Evolutionary conservation across 75 land plant genomes (phyloP).

Genomic region (Pinus taeda): DNA sequence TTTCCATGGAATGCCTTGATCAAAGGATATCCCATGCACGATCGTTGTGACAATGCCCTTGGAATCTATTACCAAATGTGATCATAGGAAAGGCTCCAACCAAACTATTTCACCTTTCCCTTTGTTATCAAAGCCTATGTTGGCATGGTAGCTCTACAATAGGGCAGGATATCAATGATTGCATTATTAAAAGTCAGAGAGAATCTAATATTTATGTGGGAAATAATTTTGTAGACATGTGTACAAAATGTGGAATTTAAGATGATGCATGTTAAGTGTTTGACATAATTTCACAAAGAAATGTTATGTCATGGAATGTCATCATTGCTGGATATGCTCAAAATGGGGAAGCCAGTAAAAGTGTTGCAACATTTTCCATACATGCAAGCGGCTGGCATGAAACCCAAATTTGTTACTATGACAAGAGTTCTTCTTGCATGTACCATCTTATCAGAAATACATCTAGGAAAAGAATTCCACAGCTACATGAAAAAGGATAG

Average conservation of each 20-base stretch:
- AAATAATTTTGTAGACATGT: conserved; percentile 33
- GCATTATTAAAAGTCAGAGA: conserved; percentile 14
- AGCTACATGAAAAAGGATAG: conserved; percentile 19
- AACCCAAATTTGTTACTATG: conserved; percentile 25
- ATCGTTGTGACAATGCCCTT: conserved; percentile 16
- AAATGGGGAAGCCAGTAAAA: conserved; percentile 13
- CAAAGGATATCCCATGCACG: conserved; percentile 26
- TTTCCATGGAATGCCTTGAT: conserved; percentile 38
- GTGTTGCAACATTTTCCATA: conserved; percentile 8
- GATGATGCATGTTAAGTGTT: conserved; percentile 21
- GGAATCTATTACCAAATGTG: conserved; percentile 21
- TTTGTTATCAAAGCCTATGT: conserved; percentile 27
- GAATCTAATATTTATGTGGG: conserved; percentile 25
- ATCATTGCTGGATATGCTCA: conserved; percentile 19
- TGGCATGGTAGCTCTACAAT: neutral
- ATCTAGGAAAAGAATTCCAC: conserved; percentile 43
- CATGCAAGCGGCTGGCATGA: conserved; percentile 16
- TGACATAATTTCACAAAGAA: conserved; percentile 20
- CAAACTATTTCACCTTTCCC: conserved; percentile 29
- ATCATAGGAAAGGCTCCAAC: conserved; percentile 5
- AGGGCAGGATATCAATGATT: conserved; percentile 25
- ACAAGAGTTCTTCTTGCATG: conserved; percentile 8
- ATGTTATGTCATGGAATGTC: conserved; percentile 33
- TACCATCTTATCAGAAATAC: neutral
- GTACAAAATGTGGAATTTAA: conserved; percentile 22